Evolutionary conservation across 176 grass and related monocot species (phyloP).

Genomic region (maize (Zea mays)): DNA sequence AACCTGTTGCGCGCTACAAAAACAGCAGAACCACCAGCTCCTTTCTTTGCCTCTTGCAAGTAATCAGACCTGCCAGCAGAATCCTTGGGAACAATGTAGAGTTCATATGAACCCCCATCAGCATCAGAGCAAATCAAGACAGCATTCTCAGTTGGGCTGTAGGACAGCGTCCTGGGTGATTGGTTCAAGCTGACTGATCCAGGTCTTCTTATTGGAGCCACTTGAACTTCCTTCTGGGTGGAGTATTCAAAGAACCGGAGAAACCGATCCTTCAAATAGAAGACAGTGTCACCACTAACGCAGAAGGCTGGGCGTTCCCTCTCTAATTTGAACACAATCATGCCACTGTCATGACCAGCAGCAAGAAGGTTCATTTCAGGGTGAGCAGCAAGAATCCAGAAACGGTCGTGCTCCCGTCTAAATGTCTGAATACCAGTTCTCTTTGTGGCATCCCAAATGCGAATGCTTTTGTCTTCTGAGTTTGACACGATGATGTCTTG

Average conservation of each 20-base stretch:
- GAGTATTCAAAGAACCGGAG: conserved; percentile 78
- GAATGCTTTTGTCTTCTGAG: conserved; percentile 97
- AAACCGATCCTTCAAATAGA: conserved; percentile 94
- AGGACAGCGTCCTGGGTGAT: conserved; percentile 73
- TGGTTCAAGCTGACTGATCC: conserved; percentile 91
- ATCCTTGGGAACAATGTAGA: conserved; percentile 88
- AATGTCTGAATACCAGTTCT: conserved; percentile 86
- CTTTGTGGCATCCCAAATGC: conserved; percentile 94
- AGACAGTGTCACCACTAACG: conserved; percentile 77
- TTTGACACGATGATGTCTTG: conserved; percentile 97
- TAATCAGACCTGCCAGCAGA: conserved; percentile 69
- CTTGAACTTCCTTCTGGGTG: conserved; percentile 78
- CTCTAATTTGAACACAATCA: conserved; percentile 97
- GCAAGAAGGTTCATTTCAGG: conserved; percentile 97
- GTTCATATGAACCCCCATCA: conserved; percentile 91
- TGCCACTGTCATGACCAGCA: conserved; percentile 94
- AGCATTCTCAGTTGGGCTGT: conserved; percentile 95
- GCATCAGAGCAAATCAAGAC: conserved; percentile 85
- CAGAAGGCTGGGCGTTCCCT: conserved; percentile 88
- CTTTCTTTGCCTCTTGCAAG: conserved; percentile 91
- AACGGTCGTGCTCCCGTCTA: conserved; percentile 85
- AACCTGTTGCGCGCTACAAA: conserved; percentile 96
- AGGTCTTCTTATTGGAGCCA: conserved; percentile 87
- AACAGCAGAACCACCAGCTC: conserved; percentile 76
- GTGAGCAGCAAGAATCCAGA: conserved; percentile 92